Percentiles rank a stretch among this genome's conserved stretches.
These are phyloP conservation scores for Paraphoma chrysanthemicola DNA, from an alignment of 2,329 filamentous ascomycete species.

Conservation along the genomic window DNA sequence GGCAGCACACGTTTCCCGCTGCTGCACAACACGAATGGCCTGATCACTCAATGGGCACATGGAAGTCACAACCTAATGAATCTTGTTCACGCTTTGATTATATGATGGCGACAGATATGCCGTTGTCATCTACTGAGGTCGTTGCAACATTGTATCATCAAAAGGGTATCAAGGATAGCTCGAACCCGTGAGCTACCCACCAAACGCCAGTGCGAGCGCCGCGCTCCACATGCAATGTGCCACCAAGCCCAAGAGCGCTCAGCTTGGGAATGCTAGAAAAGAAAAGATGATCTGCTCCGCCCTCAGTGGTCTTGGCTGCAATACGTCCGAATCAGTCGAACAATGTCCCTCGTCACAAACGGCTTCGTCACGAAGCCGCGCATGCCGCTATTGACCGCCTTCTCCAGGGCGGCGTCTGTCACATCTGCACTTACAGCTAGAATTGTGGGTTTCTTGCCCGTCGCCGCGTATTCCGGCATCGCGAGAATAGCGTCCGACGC, in stretches of 20 bases:
- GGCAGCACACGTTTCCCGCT: background rate
- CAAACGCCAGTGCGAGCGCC: constrained; percentile 14
- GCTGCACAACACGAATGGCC: background rate
- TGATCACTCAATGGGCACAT: background rate
- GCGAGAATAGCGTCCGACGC: constrained; percentile 68
- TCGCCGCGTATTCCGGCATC: constrained; percentile 50
- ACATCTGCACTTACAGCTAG: constrained; percentile 73
- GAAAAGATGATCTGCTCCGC: background rate
- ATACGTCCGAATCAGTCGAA: constrained; percentile 63
- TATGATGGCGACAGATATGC: background rate
- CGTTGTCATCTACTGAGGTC: background rate
- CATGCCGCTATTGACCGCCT: constrained; percentile 69
- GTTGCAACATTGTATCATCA: constrained; percentile 4
- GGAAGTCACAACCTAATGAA: background rate
- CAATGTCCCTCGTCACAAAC: constrained; percentile 68
- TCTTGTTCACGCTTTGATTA: background rate
- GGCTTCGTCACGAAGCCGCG: constrained; percentile 74
- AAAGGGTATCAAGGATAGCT: constrained; percentile 9
- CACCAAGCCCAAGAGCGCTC: background rate
- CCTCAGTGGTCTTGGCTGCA: constrained; percentile 32
- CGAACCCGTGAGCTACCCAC: background rate
- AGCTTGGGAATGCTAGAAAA: background rate
- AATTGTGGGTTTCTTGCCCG: constrained; percentile 52
- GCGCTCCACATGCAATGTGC: constrained; percentile 7
- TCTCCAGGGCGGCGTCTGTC: constrained; percentile 67